A percentile compares a stretch with the other conserved stretches of the same genome.
phyloP scores from a whole-genome alignment of 768 basidiomycete genomes.

The Agaricus blazei region DNA sequence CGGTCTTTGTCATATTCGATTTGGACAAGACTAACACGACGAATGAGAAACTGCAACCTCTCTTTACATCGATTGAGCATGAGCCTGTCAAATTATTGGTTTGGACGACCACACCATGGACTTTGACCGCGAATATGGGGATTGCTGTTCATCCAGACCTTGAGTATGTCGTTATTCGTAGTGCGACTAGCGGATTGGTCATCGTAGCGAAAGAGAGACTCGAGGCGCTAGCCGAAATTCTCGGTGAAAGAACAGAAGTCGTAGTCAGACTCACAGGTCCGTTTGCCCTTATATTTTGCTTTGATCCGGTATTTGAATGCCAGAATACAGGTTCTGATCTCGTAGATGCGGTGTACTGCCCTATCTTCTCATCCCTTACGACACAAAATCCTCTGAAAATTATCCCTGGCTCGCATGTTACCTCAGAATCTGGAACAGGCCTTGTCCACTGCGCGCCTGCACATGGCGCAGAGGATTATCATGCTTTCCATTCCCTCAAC shows the following conservation, averaged over 20 bases:
- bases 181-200: slow-evolving; percentile 18
- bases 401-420: slow-evolving; percentile 74
- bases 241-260: slow-evolving; percentile 30
- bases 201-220: slow-evolving; percentile 52
- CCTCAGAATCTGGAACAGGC: slow-evolving; percentile 85
- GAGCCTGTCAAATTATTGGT: slow-evolving; percentile 56
- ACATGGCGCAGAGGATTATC: slow-evolving; percentile 92
- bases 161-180: slow-evolving; percentile 53
- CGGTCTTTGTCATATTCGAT: slow-evolving; percentile 80
- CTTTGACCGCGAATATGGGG: slow-evolving; percentile 93
- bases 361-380: slow-evolving; percentile 47
- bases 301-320: too few species aligned
- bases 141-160: slow-evolving; percentile 80
- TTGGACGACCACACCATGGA: slow-evolving; percentile 99
- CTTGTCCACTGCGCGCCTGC: slow-evolving; percentile 95
- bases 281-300: background rate
- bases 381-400: slow-evolving; percentile 31
- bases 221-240: slow-evolving; percentile 28
- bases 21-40: slow-evolving; percentile 32
- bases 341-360: slow-evolving; percentile 52
- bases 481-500: slow-evolving; percentile 56
- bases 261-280: slow-evolving; percentile 34
- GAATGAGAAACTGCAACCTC: slow-evolving; percentile 22
- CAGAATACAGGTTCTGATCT: slow-evolving; percentile 41
- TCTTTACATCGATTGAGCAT: slow-evolving; percentile 19